Evolutionary conservation across 352 stramenopile species (phyloP), one percentile per base, ranked within the genome.

Genomic region (Phytophthora europaea): DNA sequence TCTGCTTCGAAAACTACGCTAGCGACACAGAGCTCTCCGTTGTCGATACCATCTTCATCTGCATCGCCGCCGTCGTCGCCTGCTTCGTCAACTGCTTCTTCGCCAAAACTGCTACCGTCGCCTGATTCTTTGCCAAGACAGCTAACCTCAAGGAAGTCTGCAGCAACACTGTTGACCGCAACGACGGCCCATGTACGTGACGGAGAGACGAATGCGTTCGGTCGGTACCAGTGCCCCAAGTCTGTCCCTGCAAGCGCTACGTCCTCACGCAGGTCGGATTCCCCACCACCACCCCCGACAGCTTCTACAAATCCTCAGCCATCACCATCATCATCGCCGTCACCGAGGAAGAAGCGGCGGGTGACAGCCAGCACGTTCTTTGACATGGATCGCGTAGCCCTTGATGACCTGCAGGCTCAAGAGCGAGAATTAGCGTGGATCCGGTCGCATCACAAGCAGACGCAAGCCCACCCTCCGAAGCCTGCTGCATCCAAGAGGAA

Each of bases 371-470:
- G 45, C 31, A 33, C 53, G n/a, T 47, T 57, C 28, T 80, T 80
- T 45, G 60, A 75, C 34, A 53, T 59, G 12, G 74, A 84, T 59
- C 55, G 45, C 10, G 38, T 84, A 15, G 54, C 78, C 12, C 54
- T 84, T 6, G 40, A 76, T 53, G 75, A 82, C 38, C 26, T 84
- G 43, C 78, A 84, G 61, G 78, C 78, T 9, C 78, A 84, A 26
- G 78, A 84, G 43, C 74, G 72, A 61, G 78, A 84, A 55, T 26
- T 84, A n/a, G 78, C 78, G n/a, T 72, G 66, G 52, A 75, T 84
- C 45, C 66, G 56, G 15, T 62, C 43, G 33, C 74, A 82, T 52
- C 77, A 47, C 23, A 80, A 80, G 13, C 73, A 72, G 52, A 52
- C 52, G n/a, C 60, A 72, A 56, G 63, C 34, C 12, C 53, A n/a